Percentiles rank a stretch among this genome's conserved stretches.
Evolutionary conservation across 805 yeast genomes (phyloP).

Genomic region (Saccharomycopsis selenospora): DNA sequence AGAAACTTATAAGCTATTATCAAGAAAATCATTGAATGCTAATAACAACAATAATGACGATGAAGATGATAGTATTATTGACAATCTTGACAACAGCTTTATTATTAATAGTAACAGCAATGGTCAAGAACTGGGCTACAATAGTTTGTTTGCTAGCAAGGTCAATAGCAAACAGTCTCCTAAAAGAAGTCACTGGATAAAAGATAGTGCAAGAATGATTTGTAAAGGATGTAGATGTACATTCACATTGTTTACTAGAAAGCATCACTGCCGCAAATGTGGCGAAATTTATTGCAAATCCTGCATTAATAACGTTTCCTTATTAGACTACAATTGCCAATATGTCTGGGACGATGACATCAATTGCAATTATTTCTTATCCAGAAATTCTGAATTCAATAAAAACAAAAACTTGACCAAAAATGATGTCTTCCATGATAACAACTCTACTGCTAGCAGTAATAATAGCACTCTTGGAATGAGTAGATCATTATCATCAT

Average conservation of each 20-base stretch:
- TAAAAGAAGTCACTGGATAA: background rate
- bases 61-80: too few relatives aligned
- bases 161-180: background rate
- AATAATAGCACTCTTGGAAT: too few relatives aligned
- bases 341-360: constrained; percentile 3
- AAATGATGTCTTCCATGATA: background rate
- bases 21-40: background rate
- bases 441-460: too few relatives aligned
- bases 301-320: background rate
- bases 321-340: background rate
- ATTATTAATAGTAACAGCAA: too few relatives aligned
- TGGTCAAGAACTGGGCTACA: too few relatives aligned
- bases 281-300: background rate
- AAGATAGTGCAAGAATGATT: background rate
- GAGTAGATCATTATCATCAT: too few relatives aligned
- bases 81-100: too few relatives aligned
- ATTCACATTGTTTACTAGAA: background rate
- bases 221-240: background rate
- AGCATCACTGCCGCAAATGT: background rate
- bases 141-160: background rate
- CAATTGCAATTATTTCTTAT: background rate
- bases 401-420: background rate
- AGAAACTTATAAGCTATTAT: background rate
- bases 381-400: background rate
- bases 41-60: too few relatives aligned